A percentile compares a stretch with the other conserved stretches of the same genome.
These are phyloP conservation scores for Bondarzewia mesenterica DNA, from an alignment of 1,284 basidiomycete species.

Conservation along the genomic window DNA sequence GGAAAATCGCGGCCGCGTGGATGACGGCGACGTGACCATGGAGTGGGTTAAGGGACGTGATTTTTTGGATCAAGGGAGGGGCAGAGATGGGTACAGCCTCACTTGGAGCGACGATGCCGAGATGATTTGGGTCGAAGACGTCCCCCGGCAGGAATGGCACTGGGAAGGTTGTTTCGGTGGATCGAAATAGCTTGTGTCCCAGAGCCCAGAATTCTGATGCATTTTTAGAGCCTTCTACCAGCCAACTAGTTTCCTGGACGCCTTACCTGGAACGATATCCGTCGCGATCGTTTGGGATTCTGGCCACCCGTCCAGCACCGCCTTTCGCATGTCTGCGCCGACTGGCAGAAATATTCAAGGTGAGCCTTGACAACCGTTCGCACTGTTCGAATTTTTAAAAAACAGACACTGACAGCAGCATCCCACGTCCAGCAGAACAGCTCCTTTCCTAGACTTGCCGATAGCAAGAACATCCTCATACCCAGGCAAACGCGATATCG, in stretches of 20 bases:
- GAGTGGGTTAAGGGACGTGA: constrained; percentile 27
- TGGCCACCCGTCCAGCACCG: constrained; percentile 27
- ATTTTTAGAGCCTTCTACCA: background rate
- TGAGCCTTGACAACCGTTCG: background rate
- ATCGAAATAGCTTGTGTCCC: constrained; percentile 15
- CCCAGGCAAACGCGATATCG: constrained; percentile 9
- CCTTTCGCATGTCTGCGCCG: constrained; percentile 31
- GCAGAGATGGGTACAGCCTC: constrained; percentile 5
- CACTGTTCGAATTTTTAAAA: too few relatives aligned
- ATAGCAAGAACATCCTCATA: constrained; percentile 16
- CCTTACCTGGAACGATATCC: constrained; percentile 11
- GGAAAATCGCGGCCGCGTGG: constrained; percentile 35
- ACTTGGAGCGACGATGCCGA: constrained; percentile 8
- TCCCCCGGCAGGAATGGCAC: constrained; percentile 33
- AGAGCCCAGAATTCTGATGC: background rate
- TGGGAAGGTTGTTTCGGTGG: constrained; percentile 26
- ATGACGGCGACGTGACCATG: constrained; percentile 33
- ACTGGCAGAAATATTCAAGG: constrained; percentile 17
- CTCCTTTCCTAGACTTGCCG: constrained; percentile 14
- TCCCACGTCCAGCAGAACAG: constrained; percentile 20
- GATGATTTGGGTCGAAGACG: constrained; percentile 22
- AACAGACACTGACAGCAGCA: constrained; percentile 16
- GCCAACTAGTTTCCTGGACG: background rate
- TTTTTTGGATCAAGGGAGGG: constrained; percentile 18
- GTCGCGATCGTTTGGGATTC: constrained; percentile 20